phyloP scores from a whole-genome alignment of 768 basidiomycete genomes.

The Candolleomyces aberdarensis region DNA sequence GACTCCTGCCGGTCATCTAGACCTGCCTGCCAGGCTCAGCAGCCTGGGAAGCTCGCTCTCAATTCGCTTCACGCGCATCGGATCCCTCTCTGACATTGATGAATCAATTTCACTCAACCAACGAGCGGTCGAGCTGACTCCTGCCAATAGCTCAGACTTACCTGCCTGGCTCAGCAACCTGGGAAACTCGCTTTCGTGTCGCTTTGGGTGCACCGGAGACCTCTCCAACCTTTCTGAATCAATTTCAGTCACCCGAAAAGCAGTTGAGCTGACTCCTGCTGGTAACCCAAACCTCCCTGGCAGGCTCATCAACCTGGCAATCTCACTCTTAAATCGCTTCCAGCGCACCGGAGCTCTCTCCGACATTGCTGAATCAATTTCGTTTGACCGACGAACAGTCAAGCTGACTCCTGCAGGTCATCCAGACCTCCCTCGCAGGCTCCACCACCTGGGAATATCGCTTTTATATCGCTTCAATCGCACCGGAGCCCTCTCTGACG shows the following conservation, averaged over 20 bases:
- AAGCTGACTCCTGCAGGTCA: background rate
- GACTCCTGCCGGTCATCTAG: background rate
- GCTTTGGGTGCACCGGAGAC: background rate
- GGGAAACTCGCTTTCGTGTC: background rate
- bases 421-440: too few species aligned
- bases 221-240: background rate
- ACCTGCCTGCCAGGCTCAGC: background rate
- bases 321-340: background rate
- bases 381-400: background rate
- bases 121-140: background rate
- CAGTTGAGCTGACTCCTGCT: background rate
- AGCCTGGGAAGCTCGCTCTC: background rate
- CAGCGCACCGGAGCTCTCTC: background rate
- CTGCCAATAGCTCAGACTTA: background rate
- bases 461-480: too few species aligned
- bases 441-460: too few species aligned
- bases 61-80: slow-evolving; percentile 9
- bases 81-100: background rate
- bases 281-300: background rate
- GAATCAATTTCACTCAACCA: background rate
- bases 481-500: too few species aligned
- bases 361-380: background rate
- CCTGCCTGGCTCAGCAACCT: background rate
- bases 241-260: background rate
- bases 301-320: background rate